These are phyloP conservation scores for Pisolithus marmoratus DNA, from an alignment of 768 basidiomycete genomes.

Conservation along the genomic window DNA sequence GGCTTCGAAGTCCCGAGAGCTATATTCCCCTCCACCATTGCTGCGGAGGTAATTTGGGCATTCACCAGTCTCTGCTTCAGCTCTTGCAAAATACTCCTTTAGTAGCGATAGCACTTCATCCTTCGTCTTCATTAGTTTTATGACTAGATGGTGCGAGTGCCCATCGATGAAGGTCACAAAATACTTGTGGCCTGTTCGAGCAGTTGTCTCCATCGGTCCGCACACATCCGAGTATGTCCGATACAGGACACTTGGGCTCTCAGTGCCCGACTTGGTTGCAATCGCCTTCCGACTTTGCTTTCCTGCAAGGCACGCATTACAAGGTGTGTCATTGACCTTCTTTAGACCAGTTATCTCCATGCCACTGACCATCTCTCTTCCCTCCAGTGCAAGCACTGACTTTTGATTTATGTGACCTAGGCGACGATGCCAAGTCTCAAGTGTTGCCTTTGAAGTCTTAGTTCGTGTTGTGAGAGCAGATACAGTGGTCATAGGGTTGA, in stretches of 20 bases:
- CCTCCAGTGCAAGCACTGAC: neutral
- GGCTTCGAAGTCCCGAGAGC: constrained; percentile 3
- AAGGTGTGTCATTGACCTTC: neutral
- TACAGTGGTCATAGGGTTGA: neutral
- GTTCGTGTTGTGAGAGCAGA: neutral
- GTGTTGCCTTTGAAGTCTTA: neutral
- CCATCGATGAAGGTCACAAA: constrained; percentile 17
- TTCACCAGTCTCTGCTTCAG: constrained; percentile 9
- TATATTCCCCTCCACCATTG: constrained; percentile 23
- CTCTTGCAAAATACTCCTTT: constrained; percentile 8
- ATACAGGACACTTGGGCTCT: neutral
- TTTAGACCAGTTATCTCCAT: neutral
- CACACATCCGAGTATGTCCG: constrained; percentile 16
- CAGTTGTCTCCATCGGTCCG: constrained; percentile 11
- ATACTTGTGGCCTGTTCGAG: constrained; percentile 8
- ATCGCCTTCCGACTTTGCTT: constrained; percentile 15
- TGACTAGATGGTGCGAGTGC: constrained; percentile 9
- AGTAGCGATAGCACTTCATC: constrained; percentile 6
- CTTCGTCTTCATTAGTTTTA: constrained; percentile 7
- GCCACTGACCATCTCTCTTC: constrained; percentile 3
- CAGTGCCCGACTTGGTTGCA: constrained; percentile 3
- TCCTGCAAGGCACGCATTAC: constrained; percentile 17
- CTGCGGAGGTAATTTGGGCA: constrained; percentile 12
- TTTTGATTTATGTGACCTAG: neutral
- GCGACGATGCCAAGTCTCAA: constrained; percentile 2